Evolutionary conservation across 2,329 filamentous ascomycete species (phyloP).

Genomic region (Mycosphaerella arachidis): DNA sequence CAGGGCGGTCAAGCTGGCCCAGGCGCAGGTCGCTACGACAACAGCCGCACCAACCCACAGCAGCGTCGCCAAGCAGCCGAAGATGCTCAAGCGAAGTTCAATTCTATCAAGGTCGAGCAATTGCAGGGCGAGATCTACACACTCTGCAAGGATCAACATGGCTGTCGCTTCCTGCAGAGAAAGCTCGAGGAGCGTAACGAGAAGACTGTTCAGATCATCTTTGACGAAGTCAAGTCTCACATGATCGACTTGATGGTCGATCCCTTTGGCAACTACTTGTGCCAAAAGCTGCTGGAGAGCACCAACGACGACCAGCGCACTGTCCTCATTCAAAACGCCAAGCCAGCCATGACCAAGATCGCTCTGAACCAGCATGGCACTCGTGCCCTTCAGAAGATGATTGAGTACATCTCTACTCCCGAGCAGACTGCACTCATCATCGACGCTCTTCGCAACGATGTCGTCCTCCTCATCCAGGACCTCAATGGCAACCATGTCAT

Average conservation of each 20-base stretch:
- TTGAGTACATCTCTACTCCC: conserved; percentile 84
- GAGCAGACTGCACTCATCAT: conserved; percentile 87
- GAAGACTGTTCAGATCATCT: conserved; percentile 86
- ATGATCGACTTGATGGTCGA: conserved; percentile 98
- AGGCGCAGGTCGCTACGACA: conserved; percentile 53
- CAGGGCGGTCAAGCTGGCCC: conserved; percentile 41
- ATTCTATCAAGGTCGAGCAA: conserved; percentile 75
- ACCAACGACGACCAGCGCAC: conserved; percentile 95
- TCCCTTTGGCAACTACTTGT: conserved; percentile 98
- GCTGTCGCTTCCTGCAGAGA: conserved; percentile 93
- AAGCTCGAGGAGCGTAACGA: conserved; percentile 87
- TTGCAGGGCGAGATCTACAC: conserved; percentile 80
- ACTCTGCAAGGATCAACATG: conserved; percentile 96
- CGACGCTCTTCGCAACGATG: conserved; percentile 71
- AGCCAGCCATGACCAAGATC: conserved; percentile 82
- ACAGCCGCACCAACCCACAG: conserved; percentile 69
- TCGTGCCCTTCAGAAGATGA: conserved; percentile 97
- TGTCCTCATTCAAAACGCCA: conserved; percentile 82
- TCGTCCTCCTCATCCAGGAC: conserved; percentile 93
- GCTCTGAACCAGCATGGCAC: conserved; percentile 97
- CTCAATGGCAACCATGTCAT: conserved; percentile 98
- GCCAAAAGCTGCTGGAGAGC: conserved; percentile 95
- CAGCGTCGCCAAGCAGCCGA: conserved; percentile 69
- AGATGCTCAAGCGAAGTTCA: conserved; percentile 70
- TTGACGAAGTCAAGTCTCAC: conserved; percentile 85